These are phyloP conservation scores for Cordyceps farinosa DNA, from an alignment of 2,329 filamentous ascomycete genomes.

Conservation along the genomic window DNA sequence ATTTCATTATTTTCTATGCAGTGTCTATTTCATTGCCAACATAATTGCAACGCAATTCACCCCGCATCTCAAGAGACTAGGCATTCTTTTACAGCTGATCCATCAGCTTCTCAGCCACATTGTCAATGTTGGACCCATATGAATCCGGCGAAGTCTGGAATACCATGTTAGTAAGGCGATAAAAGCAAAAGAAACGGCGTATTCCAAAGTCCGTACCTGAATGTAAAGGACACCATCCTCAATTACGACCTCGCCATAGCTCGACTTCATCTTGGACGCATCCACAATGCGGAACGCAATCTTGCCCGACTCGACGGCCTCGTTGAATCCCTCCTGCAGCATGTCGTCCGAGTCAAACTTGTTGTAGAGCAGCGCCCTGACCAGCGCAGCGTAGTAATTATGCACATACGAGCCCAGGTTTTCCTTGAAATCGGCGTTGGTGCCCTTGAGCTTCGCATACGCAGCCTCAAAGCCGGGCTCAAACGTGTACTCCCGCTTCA, in stretches of 20 bases:
- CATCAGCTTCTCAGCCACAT: slow-evolving; percentile 34
- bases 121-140: slow-evolving; percentile 36
- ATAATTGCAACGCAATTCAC: not conserved
- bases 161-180: not conserved
- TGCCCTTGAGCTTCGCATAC: slow-evolving; percentile 38
- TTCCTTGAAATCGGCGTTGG: slow-evolving; percentile 36
- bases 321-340: slow-evolving; percentile 46
- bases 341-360: slow-evolving; percentile 49
- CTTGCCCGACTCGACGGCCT: slow-evolving; percentile 41
- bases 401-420: slow-evolving; percentile 39
- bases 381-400: slow-evolving; percentile 45
- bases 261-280: slow-evolving; percentile 34
- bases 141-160: slow-evolving; percentile 31
- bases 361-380: slow-evolving; percentile 37
- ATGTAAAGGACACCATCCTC: slow-evolving; percentile 49
- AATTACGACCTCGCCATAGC: slow-evolving; percentile 45
- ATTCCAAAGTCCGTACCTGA: slow-evolving; percentile 35
- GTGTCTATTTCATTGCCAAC: no score
- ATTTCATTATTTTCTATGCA: not conserved
- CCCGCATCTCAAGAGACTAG: not conserved
- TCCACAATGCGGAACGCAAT: slow-evolving; percentile 47
- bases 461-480: slow-evolving; percentile 45
- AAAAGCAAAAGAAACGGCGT: not conserved
- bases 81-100: slow-evolving; percentile 30
- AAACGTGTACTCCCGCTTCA: slow-evolving; percentile 42